A percentile compares a stretch with the other conserved stretches of the same genome.
Conservation (phyloP, 2,329 filamentous ascomycete genomes). For the Penicillium palitans region DNA sequence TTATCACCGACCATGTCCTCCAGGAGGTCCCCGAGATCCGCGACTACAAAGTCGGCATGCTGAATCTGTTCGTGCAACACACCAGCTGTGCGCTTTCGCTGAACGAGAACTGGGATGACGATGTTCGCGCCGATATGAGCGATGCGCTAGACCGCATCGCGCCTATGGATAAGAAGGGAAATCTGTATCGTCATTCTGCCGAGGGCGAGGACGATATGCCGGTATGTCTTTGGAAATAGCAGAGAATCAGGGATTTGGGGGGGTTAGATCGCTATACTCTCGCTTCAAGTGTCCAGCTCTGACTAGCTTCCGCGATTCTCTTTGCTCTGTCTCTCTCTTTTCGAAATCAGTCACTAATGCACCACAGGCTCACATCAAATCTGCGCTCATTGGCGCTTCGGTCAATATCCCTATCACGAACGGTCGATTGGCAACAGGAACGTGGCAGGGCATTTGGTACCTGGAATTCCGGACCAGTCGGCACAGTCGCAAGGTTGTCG, state of each 20-base stretch:
- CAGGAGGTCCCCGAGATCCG: conserved; percentile 74
- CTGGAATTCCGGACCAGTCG: conserved; percentile 78
- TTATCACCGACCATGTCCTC: conserved; percentile 76
- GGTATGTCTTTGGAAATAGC: conserved; percentile 47
- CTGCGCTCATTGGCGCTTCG: conserved; percentile 81
- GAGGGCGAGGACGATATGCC: conserved; percentile 96
- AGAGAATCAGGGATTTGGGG: background rate
- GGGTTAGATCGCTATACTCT: background rate
- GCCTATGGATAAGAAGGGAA: conserved; percentile 73
- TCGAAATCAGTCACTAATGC: background rate
- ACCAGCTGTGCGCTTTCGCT: conserved; percentile 86
- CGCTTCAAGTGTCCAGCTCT: background rate
- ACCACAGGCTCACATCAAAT: conserved; percentile 79
- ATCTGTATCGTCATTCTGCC: conserved; percentile 80
- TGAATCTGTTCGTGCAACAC: conserved; percentile 93
- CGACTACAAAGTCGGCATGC: conserved; percentile 78
- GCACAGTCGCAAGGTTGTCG: conserved; percentile 79
- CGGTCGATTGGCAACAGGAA: conserved; percentile 69
- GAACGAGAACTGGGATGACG: conserved; percentile 87
- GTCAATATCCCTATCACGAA: conserved; percentile 89
- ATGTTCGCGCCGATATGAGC: conserved; percentile 91
- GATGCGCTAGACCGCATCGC: conserved; percentile 90
- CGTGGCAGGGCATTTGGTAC: conserved; percentile 79
- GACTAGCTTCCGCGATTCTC: background rate
- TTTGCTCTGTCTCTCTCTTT: background rate